Evolutionary conservation across 441 rosid species (phyloP), one percentile per base, ranked within the genome.

Genomic region (Euphorbia schlechtendalii): DNA sequence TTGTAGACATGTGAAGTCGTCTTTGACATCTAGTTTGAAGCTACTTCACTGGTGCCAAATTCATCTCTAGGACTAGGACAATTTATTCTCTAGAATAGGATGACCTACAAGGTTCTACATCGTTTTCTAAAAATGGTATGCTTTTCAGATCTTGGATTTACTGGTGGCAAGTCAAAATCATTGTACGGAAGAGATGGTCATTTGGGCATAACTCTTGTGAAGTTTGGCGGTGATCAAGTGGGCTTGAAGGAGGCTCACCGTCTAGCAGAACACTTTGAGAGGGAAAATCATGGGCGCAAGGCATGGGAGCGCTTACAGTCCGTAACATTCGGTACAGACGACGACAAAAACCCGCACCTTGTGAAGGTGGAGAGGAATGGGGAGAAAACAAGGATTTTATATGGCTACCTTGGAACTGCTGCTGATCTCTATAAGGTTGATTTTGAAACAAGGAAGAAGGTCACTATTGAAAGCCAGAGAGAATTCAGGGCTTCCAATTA

Each of bases 181-280:
- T 70, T 95, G 62, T 92, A 89, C 73, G 94, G 86, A 58, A 89
- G 93, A 81, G 99, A 92, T 5, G 99, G 99, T 74, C 99, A 89
- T 82, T 75, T 82, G 61, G 99, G 98, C 66, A 75, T 84, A 52
- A 88, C 95, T 27, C 79, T 86, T 64, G 76, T 86, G 48, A 89
- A 79, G 87, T 95, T 86, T 80, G 64, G 73, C 20, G 84, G 86
- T 49, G 88, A 89, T 62, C 83, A 78, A 53, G 75, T 81, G 28
- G 96, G 99, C 70, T 76, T 92, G 76, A 82, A 75, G 68, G 92
- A 89, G 70, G 99, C 98, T 46, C 17, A 78, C 64, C 77, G 71
- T 72, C 73, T 95, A 77, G 86, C 88, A 9, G 91, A 92, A 58
- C 78, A 81, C 78, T 95, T 89, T 67, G 95, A 89, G 83, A 86